Percentiles rank a stretch among this genome's conserved stretches.
Evolutionary conservation across 495 filamentous ascomycete species (phyloP).

Genomic region (Thermothielavioides terrestris): DNA sequence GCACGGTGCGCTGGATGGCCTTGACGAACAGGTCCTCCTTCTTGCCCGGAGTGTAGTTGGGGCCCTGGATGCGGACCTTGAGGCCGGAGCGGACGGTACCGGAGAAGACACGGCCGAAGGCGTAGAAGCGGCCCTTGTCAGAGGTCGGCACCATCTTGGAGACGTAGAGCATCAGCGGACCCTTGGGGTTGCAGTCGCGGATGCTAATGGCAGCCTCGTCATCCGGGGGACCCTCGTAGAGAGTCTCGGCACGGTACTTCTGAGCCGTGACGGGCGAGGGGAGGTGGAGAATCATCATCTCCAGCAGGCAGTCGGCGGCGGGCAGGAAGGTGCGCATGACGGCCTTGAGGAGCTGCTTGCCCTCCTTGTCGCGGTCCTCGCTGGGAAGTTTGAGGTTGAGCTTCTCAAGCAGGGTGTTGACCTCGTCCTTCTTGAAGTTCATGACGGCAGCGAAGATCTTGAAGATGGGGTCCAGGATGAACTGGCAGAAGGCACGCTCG

Average conservation of each 20-base stretch:
- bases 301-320: constrained; percentile 92
- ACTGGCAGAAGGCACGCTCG: constrained; percentile 98
- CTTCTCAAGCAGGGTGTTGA: constrained; percentile 73
- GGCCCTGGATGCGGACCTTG: constrained; percentile 99
- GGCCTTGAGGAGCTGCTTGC: constrained; percentile 93
- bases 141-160: constrained; percentile 99
- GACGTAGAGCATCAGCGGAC: constrained; percentile 98
- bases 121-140: constrained; percentile 99
- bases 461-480: constrained; percentile 99
- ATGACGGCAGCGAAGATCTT: constrained; percentile 90
- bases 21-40: constrained; percentile 99
- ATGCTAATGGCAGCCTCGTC: constrained; percentile 90
- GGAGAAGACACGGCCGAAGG: constrained; percentile 99
- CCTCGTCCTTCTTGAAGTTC: constrained; percentile 98
- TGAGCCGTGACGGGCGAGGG: constrained; percentile 94
- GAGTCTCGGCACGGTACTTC: constrained; percentile 95
- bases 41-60: constrained; percentile 95
- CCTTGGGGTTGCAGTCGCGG: constrained; percentile 95
- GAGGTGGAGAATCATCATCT: constrained; percentile 99
- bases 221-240: constrained; percentile 95
- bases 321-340: constrained; percentile 98
- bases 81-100: constrained; percentile 95
- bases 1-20: constrained; percentile 98
- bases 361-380: constrained; percentile 90
- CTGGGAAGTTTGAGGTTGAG: constrained; percentile 77